These are phyloP conservation scores for Podosphaera xanthii DNA, from an alignment of 2,329 filamentous ascomycete genomes.

Conservation along the genomic window DNA sequence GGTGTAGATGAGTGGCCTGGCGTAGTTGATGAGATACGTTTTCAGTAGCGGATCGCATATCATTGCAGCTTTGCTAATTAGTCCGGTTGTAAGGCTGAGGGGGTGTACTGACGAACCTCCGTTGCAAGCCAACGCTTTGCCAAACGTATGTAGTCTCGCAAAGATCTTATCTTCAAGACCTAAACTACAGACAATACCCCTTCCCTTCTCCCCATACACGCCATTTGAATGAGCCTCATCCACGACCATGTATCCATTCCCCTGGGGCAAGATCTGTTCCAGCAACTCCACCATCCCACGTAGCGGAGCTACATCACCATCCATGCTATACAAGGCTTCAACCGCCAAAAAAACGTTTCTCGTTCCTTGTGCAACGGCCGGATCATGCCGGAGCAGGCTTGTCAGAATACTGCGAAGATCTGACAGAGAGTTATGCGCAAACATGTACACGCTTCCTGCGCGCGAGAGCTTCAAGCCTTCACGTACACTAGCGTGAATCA, in stretches of 20 bases:
- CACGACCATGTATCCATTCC: slow-evolving; percentile 26
- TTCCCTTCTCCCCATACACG: slow-evolving; percentile 24
- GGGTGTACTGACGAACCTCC: slow-evolving; percentile 14
- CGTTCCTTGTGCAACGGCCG: slow-evolving; percentile 12
- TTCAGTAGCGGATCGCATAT: slow-evolving; percentile 7
- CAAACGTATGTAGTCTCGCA: slow-evolving; percentile 27
- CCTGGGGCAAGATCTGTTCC: slow-evolving; percentile 16
- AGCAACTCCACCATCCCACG: slow-evolving; percentile 18
- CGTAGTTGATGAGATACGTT: slow-evolving; percentile 12
- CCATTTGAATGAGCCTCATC: slow-evolving; percentile 34
- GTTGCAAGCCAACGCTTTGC: slow-evolving; percentile 25
- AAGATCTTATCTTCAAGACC: slow-evolving; percentile 26
- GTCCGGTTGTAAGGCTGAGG: slow-evolving; percentile 10
- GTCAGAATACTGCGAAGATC: slow-evolving; percentile 14
- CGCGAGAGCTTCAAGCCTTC: slow-evolving; percentile 21
- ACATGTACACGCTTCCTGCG: slow-evolving; percentile 22
- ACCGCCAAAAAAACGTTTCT: slow-evolving; percentile 20
- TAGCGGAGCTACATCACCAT: slow-evolving; percentile 22
- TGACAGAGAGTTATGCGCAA: slow-evolving; percentile 31
- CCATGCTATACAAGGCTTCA: slow-evolving; percentile 25
- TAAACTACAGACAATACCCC: slow-evolving; percentile 25
- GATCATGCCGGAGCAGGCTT: slow-evolving; percentile 9
- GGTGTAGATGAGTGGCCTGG: slow-evolving; percentile 20
- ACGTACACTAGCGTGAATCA: slow-evolving; percentile 40
- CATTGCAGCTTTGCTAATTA: slow-evolving; percentile 17